A percentile compares a stretch with the other conserved stretches of the same genome.
Evolutionary conservation across 1,139 yeast genomes (phyloP).

Genomic region (Yamadazyma oceani): DNA sequence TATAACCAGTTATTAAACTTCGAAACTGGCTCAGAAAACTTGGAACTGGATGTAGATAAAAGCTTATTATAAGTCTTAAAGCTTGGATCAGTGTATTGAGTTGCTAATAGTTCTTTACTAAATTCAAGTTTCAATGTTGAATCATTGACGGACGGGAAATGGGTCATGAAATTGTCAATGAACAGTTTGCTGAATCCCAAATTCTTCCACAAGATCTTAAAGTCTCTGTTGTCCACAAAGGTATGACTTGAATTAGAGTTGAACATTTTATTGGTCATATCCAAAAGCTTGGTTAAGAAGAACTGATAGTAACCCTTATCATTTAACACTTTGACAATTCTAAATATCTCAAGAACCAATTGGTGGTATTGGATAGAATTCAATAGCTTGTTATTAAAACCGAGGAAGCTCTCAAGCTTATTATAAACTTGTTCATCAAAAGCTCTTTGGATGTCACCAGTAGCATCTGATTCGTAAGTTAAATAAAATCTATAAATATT

Average conservation of each 20-base stretch:
- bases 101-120: conserved; percentile 27
- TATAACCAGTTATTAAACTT: conserved; percentile 24
- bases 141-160: conserved; percentile 8
- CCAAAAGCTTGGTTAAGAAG: conserved; percentile 19
- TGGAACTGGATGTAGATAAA: conserved; percentile 22
- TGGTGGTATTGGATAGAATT: conserved; percentile 39
- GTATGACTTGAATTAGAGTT: too few species aligned
- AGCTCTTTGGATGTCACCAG: conserved; percentile 47
- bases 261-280: conserved; percentile 9
- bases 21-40: conserved; percentile 7
- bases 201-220: conserved; percentile 46
- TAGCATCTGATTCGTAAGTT: conserved; percentile 51
- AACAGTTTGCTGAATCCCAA: conserved; percentile 15
- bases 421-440: conserved; percentile 56
- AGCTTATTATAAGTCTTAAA: conserved; percentile 27
- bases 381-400: conserved; percentile 44
- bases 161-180: conserved; percentile 12
- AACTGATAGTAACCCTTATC: conserved; percentile 32
- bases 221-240: conserved; percentile 50
- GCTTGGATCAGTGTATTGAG: conserved; percentile 17
- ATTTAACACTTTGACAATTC: conserved; percentile 35
- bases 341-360: conserved; percentile 34
- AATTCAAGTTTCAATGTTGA: conserved; percentile 22
- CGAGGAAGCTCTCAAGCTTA: conserved; percentile 61
- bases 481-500: conserved; percentile 47